Evolutionary conservation across 2,329 filamentous ascomycete species (phyloP), one percentile per base, ranked within the genome.

Genomic region (Aspergillus novoparasiticus): DNA sequence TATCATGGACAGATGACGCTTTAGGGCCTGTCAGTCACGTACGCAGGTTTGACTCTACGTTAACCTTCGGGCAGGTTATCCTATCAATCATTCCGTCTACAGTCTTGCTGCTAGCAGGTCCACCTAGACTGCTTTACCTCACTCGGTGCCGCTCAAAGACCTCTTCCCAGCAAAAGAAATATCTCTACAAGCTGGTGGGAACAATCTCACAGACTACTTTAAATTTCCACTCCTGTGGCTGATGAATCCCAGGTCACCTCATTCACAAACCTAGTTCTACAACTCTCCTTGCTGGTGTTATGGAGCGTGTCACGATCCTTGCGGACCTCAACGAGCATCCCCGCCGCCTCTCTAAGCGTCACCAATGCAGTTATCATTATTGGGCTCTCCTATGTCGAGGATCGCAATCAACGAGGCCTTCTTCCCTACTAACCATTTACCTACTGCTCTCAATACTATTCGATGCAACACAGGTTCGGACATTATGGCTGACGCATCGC

Each of bases 371-470:
- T 58, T 9, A 21, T 36, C 16, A 58, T 67, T 16, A 23, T 59
- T 48, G 21, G 50, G 12, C 43, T 65, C 16, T 67, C 61, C n/a
- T 61, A 60, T 56, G 50, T 54, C 16, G 72, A 69, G 51, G 67
- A 73, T 54, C 60, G 54, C 30, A 62, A 30, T 71, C 69, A 12
- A 64, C 67, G 9, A 63, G 66, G 14, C 72, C 72, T 11, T 72
- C 70, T 10, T 60, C 65, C 12, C 53, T 71, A 45, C 62, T 78
- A 71, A 28, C 67, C 50, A 46, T 77, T n/a, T 84, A 81, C 66
- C 74, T 83, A 3, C 66, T 79, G 4, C 60, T 81, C 54, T 77
- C 80, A 0, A 64, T 77, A 19, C n/a, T 80, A 2, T 76, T 83
- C 53, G 80, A 82, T 69, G 72, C 73, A 9, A 75, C 73, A 16